Conservation (phyloP, 139 green algal species). For the Chlamydomonas asymmetrica region DNA sequence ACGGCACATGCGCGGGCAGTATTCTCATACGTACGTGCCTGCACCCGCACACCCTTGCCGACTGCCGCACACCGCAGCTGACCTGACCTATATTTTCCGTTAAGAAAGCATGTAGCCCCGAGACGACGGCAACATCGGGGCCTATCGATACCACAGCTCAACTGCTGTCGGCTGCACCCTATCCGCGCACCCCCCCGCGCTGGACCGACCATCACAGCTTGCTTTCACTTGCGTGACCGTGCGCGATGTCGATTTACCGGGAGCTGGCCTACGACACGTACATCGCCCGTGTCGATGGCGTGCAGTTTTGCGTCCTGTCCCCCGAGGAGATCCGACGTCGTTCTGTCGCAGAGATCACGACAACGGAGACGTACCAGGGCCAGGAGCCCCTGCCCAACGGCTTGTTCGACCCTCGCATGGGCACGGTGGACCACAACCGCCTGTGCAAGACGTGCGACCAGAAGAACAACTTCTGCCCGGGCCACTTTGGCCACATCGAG, state of each 20-base stretch:
- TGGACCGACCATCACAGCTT: too few relatives aligned
- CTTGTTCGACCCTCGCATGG: slow-evolving; percentile 87
- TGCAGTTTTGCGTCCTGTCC: slow-evolving; percentile 94
- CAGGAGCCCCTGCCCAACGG: slow-evolving; percentile 76
- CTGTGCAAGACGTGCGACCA: slow-evolving; percentile 76
- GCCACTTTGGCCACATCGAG: slow-evolving; percentile 97
- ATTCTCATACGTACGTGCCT: too few relatives aligned
- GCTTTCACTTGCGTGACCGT: too few relatives aligned
- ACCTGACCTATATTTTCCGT: too few relatives aligned
- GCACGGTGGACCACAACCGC: slow-evolving; percentile 80
- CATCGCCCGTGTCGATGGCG: slow-evolving; percentile 69
- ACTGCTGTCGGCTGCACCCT: too few relatives aligned
- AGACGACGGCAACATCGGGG: too few relatives aligned
- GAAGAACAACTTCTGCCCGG: slow-evolving; percentile 82
- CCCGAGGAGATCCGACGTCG: slow-evolving; percentile 88
- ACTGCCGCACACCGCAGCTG: too few relatives aligned
- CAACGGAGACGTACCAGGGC: slow-evolving; percentile 78
- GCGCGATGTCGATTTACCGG: slow-evolving; percentile 26
- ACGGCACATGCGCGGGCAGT: too few relatives aligned
- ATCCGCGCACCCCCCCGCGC: too few relatives aligned
- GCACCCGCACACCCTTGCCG: too few relatives aligned
- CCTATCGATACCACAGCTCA: too few relatives aligned
- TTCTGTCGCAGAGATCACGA: slow-evolving; percentile 77
- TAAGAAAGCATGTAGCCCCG: too few relatives aligned
- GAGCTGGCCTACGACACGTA: neutral